Percentiles rank a stretch among this genome's conserved stretches.
These are phyloP conservation scores for Sclerotinia subarctica DNA, from an alignment of 2,329 filamentous ascomycete genomes.

Conservation along the genomic window DNA sequence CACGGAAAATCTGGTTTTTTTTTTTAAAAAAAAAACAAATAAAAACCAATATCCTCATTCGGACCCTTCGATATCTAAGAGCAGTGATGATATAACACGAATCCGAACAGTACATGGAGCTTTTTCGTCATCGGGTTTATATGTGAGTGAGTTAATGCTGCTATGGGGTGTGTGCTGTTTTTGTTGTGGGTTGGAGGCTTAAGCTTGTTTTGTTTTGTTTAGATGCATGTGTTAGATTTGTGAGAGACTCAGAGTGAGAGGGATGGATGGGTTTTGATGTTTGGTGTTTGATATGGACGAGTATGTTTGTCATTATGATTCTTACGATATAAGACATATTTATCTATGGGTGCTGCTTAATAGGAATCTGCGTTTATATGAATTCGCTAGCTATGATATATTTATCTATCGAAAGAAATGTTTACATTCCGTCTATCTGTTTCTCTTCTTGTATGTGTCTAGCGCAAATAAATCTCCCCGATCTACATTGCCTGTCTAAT, in stretches of 20 bases:
- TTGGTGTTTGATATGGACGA: neutral
- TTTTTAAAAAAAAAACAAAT: too few relatives aligned
- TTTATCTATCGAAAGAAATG: neutral
- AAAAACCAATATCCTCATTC: too few relatives aligned
- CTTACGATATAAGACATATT: neutral
- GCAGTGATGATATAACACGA: too few relatives aligned
- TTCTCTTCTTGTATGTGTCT: neutral
- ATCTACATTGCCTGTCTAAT: neutral
- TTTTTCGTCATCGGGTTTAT: too few relatives aligned
- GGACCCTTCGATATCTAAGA: too few relatives aligned
- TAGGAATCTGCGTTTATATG: neutral
- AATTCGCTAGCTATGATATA: too few relatives aligned
- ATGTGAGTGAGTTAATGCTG: too few relatives aligned
- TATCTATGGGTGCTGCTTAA: neutral
- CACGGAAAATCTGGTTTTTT: too few relatives aligned
- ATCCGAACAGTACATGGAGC: too few relatives aligned
- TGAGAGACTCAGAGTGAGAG: neutral
- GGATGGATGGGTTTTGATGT: neutral
- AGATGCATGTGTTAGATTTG: accelerated
- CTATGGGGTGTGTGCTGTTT: too few relatives aligned
- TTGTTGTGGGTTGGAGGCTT: too few relatives aligned
- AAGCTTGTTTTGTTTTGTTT: too few relatives aligned
- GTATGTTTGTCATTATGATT: neutral
- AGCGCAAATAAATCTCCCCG: neutral
- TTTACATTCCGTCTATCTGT: neutral